Percentiles rank a stretch among this genome's conserved stretches.
Evolutionary conservation across 2,329 filamentous ascomycete genomes (phyloP).

Genomic region (Lecanicillium sp.): DNA sequence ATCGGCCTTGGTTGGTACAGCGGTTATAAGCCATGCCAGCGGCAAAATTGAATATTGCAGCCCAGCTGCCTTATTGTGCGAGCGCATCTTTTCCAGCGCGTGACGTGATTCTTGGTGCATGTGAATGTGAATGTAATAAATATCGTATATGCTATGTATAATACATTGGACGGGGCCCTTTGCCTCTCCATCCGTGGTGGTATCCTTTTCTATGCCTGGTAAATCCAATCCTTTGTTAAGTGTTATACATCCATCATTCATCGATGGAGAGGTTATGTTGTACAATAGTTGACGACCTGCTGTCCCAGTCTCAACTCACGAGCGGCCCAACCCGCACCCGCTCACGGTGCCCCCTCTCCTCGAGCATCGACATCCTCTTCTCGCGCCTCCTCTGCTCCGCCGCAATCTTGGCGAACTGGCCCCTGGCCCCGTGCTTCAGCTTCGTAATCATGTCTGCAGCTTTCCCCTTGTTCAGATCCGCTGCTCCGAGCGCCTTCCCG

Average conservation of each 20-base stretch:
- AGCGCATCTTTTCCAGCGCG: too few relatives aligned
- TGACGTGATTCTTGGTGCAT: too few relatives aligned
- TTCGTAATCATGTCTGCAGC: conserved; percentile 91
- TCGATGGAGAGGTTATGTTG: too few relatives aligned
- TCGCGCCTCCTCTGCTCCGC: conserved; percentile 45
- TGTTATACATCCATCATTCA: too few relatives aligned
- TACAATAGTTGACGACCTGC: not conserved
- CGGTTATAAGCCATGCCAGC: not conserved
- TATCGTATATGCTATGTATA: not conserved
- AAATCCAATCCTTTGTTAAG: not conserved
- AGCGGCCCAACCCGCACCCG: conserved; percentile 52
- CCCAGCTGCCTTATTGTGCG: not conserved
- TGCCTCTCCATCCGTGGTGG: not conserved
- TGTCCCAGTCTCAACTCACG: conserved; percentile 15
- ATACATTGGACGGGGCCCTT: not conserved
- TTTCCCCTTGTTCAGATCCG: conserved; percentile 67
- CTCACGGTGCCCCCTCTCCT: conserved; percentile 42
- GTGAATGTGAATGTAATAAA: not conserved
- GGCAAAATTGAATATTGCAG: not conserved
- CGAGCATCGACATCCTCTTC: conserved; percentile 29
- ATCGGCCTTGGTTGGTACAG: not conserved
- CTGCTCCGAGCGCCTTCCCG: conserved; percentile 44
- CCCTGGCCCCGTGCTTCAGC: conserved; percentile 73
- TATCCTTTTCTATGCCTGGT: not conserved
- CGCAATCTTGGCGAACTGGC: conserved; percentile 49